These are phyloP conservation scores for Candolleomyces aberdarensis DNA, from an alignment of 768 basidiomycete species.

Conservation along the genomic window DNA sequence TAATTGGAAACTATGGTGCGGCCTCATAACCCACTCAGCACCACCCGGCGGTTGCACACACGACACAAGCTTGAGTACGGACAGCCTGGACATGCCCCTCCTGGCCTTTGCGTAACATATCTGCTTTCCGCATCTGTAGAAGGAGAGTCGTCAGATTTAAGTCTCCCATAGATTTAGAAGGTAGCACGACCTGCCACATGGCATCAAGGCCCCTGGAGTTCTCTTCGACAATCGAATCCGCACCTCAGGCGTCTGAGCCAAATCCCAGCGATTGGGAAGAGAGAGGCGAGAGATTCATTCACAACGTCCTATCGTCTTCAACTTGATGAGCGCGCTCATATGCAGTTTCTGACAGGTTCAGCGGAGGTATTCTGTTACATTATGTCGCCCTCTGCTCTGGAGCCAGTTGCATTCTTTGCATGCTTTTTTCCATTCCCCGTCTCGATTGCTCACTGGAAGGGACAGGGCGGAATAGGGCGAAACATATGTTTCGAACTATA, in stretches of 20 bases:
- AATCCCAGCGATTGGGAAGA: conserved; percentile 18
- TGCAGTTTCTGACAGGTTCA: conserved; percentile 81
- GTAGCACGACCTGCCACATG: conserved; percentile 83
- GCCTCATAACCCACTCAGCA: conserved; percentile 92
- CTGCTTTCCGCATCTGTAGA: conserved; percentile 73
- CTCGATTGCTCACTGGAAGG: conserved; percentile 84
- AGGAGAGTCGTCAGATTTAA: conserved; percentile 16
- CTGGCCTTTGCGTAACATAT: conserved; percentile 95
- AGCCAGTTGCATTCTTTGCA: conserved; percentile 67
- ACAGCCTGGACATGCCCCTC: conserved; percentile 97
- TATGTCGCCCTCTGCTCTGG: conserved; percentile 75
- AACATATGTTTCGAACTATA: conserved; percentile 90
- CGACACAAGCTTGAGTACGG: conserved; percentile 88
- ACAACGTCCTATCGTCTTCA: conserved; percentile 97
- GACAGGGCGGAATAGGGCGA: conserved; percentile 78
- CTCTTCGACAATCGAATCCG: conserved; percentile 87
- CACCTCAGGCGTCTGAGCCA: conserved; percentile 84
- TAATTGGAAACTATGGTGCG: too few species aligned
- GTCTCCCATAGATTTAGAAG: neutral
- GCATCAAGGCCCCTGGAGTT: too few species aligned
- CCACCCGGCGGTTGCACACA: conserved; percentile 68
- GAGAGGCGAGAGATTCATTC: conserved; percentile 18
- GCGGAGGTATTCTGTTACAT: conserved; percentile 88
- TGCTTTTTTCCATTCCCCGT: conserved; percentile 85
- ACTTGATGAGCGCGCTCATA: conserved; percentile 78